Conservation (phyloP, 2,329 filamentous ascomycete genomes). For the Exophiala sp. region DNA sequence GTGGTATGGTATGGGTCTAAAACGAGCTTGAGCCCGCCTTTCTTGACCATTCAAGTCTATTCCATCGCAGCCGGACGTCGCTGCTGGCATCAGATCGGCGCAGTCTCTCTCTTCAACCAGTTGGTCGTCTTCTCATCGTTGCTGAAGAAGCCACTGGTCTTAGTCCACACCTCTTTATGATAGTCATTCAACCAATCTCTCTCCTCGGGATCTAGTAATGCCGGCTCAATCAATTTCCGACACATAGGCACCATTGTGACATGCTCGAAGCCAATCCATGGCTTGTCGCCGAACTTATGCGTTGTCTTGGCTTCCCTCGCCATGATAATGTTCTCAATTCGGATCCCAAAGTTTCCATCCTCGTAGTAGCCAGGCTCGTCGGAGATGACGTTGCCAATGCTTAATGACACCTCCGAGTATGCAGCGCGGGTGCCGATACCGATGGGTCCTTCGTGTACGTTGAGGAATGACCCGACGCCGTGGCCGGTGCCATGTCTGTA, state of each 20-base stretch:
- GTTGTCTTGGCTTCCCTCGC: conserved; percentile 82
- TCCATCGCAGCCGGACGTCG: not conserved
- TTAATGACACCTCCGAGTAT: conserved; percentile 82
- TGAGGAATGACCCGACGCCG: conserved; percentile 88
- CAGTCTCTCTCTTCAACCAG: conserved; percentile 73
- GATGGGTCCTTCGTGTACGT: conserved; percentile 95
- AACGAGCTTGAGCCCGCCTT: no score
- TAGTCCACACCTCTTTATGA: conserved; percentile 71
- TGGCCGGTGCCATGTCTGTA: conserved; percentile 96
- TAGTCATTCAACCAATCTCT: conserved; percentile 83
- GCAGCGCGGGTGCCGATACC: conserved; percentile 89
- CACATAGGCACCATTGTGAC: conserved; percentile 97
- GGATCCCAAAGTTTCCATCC: conserved; percentile 87
- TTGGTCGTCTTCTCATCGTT: conserved; percentile 63
- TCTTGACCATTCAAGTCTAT: not conserved
- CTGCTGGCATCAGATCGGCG: conserved; percentile 17
- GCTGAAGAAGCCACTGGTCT: conserved; percentile 71
- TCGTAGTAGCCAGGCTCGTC: conserved; percentile 97
- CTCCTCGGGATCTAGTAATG: conserved; percentile 65
- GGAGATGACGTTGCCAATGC: conserved; percentile 89
- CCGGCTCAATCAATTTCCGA: conserved; percentile 73
- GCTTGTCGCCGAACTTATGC: conserved; percentile 85
- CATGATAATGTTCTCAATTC: conserved; percentile 94
- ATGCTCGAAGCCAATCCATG: conserved; percentile 91
- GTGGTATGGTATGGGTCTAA: no score